Evolutionary conservation across 2,329 filamentous ascomycete species (phyloP).

Genomic region (Eutypa lata): DNA sequence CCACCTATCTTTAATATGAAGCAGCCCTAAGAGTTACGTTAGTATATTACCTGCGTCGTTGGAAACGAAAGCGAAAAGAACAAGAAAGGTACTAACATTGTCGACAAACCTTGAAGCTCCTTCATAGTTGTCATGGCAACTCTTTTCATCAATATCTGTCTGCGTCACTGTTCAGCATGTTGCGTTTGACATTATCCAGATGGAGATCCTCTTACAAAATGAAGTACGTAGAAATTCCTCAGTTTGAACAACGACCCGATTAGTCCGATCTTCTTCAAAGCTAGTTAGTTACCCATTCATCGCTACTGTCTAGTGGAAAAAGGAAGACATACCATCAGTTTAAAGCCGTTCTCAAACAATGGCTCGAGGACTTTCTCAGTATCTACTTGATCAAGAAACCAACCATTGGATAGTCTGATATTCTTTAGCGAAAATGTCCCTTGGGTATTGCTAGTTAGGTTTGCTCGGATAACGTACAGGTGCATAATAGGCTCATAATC

Average conservation of each 20-base stretch:
- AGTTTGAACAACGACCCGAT: slow-evolving; percentile 1
- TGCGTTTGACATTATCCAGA: background rate
- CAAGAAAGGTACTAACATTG: background rate
- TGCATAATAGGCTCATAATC: background rate
- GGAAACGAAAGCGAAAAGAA: background rate
- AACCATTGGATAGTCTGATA: background rate
- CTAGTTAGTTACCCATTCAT: background rate
- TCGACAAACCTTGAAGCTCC: slow-evolving; percentile 2
- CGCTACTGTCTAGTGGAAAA: background rate
- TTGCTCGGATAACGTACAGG: slow-evolving; percentile 2
- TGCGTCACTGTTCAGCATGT: background rate
- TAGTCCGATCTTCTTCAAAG: slow-evolving; percentile 3
- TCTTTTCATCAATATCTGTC: background rate
- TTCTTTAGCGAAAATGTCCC: background rate
- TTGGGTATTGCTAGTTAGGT: background rate
- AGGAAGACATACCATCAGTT: slow-evolving; percentile 1
- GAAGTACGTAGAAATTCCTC: slow-evolving; percentile 3
- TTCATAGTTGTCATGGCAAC: background rate
- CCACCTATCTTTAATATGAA: slow-evolving; percentile 2
- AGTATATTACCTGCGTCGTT: background rate
- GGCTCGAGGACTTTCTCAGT: background rate
- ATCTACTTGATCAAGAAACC: background rate
- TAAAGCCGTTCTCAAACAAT: background rate
- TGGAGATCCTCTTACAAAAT: slow-evolving; percentile 2
- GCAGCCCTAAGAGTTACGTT: background rate